phyloP scores from a whole-genome alignment of 148 eudicot species.

The Dysphania ambrosioides region DNA sequence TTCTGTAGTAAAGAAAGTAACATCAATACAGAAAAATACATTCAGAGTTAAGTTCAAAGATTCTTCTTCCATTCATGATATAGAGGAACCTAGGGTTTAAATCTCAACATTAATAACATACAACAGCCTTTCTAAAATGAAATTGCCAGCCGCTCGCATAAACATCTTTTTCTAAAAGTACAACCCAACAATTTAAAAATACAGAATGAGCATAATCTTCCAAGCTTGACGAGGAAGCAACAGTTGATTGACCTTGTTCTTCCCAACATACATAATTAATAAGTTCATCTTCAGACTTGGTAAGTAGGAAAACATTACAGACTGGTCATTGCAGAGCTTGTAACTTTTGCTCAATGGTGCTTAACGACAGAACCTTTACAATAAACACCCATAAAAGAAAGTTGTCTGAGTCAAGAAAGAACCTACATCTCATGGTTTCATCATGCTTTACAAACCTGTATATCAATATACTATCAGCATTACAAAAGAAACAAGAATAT shows the following conservation, averaged over 20 bases:
- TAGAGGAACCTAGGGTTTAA: conserved; percentile 12
- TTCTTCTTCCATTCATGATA: conserved; percentile 23
- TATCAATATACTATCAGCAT: neutral
- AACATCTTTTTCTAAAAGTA: neutral
- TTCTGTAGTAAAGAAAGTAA: too few species aligned
- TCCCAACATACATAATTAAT: conserved; percentile 15
- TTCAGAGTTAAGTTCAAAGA: neutral
- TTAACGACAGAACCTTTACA: conserved; percentile 14
- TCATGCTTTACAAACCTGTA: conserved; percentile 39
- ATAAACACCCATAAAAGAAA: conserved; percentile 18
- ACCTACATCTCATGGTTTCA: conserved; percentile 26
- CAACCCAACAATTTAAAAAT: conserved; percentile 5
- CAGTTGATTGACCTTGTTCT: conserved; percentile 14
- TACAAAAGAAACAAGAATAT: too few species aligned
- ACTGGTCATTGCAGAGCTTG: conserved; percentile 6
- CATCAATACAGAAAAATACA: too few species aligned
- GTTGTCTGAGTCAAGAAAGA: conserved; percentile 25
- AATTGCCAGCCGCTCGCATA: conserved; percentile 13
- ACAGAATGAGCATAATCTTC: conserved; percentile 16
- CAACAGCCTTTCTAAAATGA: conserved; percentile 14
- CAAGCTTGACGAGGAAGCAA: conserved; percentile 10
- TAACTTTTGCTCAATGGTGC: conserved; percentile 11
- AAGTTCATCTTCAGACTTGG: conserved; percentile 13
- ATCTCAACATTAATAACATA: conserved; percentile 27
- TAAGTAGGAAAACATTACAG: neutral